These are phyloP conservation scores for Margaritispora aquatica DNA, from an alignment of 495 filamentous ascomycete species.

Conservation along the genomic window DNA sequence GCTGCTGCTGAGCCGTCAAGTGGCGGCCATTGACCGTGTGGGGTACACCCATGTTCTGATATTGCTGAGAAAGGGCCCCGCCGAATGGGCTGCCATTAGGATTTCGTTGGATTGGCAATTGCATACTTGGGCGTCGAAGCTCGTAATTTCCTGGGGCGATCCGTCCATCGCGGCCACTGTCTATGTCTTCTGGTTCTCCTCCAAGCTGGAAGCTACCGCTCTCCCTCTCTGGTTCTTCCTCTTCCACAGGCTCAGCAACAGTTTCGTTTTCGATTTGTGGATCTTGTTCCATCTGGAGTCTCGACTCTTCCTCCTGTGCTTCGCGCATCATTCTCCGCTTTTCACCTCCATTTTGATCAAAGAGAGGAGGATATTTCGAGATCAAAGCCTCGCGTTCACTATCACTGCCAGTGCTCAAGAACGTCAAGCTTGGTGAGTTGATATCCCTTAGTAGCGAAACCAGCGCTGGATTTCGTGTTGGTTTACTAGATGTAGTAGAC, in stretches of 20 bases:
- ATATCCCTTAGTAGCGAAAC: constrained; percentile 17
- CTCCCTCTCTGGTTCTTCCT: constrained; percentile 65
- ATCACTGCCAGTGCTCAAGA: neutral
- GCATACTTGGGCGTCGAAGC: constrained; percentile 48
- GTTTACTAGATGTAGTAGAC: constrained; percentile 21
- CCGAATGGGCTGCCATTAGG: constrained; percentile 47
- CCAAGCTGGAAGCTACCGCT: constrained; percentile 85
- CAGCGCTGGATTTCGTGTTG: constrained; percentile 17
- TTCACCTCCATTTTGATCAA: constrained; percentile 70
- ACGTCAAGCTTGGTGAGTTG: constrained; percentile 11
- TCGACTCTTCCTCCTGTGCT: constrained; percentile 61
- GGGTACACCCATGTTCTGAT: constrained; percentile 36
- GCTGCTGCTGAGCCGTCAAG: constrained; percentile 75
- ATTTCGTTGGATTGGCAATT: constrained; percentile 67
- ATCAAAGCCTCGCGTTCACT: neutral
- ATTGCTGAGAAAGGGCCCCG: constrained; percentile 41
- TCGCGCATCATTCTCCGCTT: constrained; percentile 69
- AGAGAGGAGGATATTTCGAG: constrained; percentile 56
- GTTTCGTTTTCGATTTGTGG: constrained; percentile 37
- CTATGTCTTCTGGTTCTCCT: constrained; percentile 80
- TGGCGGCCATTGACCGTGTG: constrained; percentile 56
- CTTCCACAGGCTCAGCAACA: constrained; percentile 28
- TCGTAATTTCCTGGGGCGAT: constrained; percentile 41
- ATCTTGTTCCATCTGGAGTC: constrained; percentile 54
- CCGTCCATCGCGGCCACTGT: constrained; percentile 39